phyloP scores from a whole-genome alignment of 805 yeast species.

The Barnettozyma siamensis region DNA sequence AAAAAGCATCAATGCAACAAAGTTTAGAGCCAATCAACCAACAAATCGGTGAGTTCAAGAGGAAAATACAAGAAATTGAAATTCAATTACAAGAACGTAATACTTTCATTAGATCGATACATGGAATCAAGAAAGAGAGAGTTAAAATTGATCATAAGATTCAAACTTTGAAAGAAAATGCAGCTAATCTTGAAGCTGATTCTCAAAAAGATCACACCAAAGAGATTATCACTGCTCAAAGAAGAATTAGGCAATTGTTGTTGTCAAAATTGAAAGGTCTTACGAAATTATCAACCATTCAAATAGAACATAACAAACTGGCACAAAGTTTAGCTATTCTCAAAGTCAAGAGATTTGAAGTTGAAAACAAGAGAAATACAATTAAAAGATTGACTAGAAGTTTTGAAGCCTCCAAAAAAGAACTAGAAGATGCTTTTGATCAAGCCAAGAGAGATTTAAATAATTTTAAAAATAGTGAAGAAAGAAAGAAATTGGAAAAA shows the following conservation, averaged over 20 bases:
- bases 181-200: constrained; percentile 31
- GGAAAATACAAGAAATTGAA: not conserved
- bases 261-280: constrained; percentile 22
- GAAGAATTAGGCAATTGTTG: constrained; percentile 20
- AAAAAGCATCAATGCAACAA: constrained; percentile 11
- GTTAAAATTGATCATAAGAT: constrained; percentile 24
- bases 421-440: constrained; percentile 23
- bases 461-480: constrained; percentile 19
- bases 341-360: constrained; percentile 32
- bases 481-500: constrained; percentile 22
- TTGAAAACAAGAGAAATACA: constrained; percentile 32
- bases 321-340: constrained; percentile 23
- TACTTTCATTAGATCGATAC: constrained; percentile 9
- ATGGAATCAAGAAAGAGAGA: constrained; percentile 12
- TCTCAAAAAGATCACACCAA: constrained; percentile 35
- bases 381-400: constrained; percentile 26
- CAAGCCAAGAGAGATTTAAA: constrained; percentile 26
- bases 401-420: constrained; percentile 27
- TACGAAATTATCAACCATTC: constrained; percentile 16
- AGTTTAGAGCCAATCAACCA: constrained; percentile 5
- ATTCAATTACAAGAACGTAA: not conserved
- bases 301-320: constrained; percentile 22
- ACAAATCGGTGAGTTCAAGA: not conserved
- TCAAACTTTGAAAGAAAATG: constrained; percentile 26
- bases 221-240: constrained; percentile 1